These are phyloP conservation scores for Cyclostephanos invisitatus DNA, from an alignment of 108 stramenopile species.

Conservation along the genomic window DNA sequence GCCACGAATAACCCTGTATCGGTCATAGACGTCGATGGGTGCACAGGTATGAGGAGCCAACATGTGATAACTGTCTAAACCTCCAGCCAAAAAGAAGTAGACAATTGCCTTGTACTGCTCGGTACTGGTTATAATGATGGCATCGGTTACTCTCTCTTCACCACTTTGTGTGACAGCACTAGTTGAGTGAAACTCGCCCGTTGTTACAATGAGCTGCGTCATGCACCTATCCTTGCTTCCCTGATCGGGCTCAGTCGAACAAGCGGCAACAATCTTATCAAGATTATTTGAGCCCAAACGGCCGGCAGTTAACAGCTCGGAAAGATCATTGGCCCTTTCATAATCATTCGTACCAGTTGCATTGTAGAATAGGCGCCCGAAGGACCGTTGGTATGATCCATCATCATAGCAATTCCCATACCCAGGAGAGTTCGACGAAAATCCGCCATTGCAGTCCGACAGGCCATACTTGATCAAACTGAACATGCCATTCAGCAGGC, in stretches of 20 bases:
- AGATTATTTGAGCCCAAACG: conserved; percentile 52
- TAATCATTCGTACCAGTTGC: conserved; percentile 15
- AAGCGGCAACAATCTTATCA: conserved; percentile 39
- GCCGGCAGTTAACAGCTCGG: conserved; percentile 56
- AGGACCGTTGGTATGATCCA: conserved; percentile 25
- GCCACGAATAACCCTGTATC: conserved; percentile 49
- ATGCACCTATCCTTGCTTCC: conserved; percentile 28
- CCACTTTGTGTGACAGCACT: conserved; percentile 35
- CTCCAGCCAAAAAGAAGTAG: conserved; percentile 58
- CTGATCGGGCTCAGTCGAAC: conserved; percentile 21
- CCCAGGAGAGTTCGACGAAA: conserved; percentile 28
- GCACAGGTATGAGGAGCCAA: conserved; percentile 55
- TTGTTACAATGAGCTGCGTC: conserved; percentile 44
- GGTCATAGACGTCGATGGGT: conserved; percentile 37
- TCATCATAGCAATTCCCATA: conserved; percentile 27
- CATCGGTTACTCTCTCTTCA: conserved; percentile 8
- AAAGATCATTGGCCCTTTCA: conserved; percentile 59
- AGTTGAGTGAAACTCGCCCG: conserved; percentile 72
- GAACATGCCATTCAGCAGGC: conserved; percentile 53
- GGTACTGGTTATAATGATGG: conserved; percentile 7
- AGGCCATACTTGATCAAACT: conserved; percentile 57
- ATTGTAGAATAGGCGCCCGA: conserved; percentile 29
- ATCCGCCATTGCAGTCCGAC: conserved; percentile 45
- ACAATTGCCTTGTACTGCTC: conserved; percentile 70
- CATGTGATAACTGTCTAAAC: conserved; percentile 63